Evolutionary conservation across 2,329 filamentous ascomycete genomes (phyloP).

Genomic region (Xylariaceae sp.): DNA sequence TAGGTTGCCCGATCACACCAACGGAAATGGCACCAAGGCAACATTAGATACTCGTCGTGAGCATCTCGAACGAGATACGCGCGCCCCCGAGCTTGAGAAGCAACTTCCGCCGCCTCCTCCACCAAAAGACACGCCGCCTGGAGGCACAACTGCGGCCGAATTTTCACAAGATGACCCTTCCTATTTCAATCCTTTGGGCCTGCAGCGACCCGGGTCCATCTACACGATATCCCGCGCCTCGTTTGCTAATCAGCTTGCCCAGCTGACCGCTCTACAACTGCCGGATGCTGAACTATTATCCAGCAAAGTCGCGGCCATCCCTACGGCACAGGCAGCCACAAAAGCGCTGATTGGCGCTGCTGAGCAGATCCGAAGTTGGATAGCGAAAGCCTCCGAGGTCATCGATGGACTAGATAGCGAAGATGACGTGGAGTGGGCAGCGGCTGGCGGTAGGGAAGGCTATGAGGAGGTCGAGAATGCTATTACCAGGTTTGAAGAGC

Average conservation of each 20-base stretch:
- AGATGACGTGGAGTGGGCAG: conserved; percentile 97
- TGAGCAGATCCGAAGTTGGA: conserved; percentile 93
- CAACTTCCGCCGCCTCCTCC: conserved; percentile 51
- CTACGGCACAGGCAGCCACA: conserved; percentile 82
- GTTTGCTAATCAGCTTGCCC: conserved; percentile 90
- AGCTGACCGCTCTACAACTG: conserved; percentile 87
- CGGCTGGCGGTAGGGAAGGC: conserved; percentile 81
- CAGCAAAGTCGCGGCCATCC: conserved; percentile 81
- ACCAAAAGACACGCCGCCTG: conserved; percentile 60
- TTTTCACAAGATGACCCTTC: conserved; percentile 59
- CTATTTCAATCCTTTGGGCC: conserved; percentile 71
- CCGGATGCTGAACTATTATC: conserved; percentile 85
- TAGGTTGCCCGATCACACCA: conserved; percentile 71
- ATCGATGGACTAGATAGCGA: conserved; percentile 89
- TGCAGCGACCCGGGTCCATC: conserved; percentile 80
- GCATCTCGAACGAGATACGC: conserved; percentile 59
- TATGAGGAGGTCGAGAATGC: conserved; percentile 75
- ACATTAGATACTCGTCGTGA: conserved; percentile 63
- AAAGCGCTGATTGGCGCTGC: conserved; percentile 84
- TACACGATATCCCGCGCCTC: conserved; percentile 92
- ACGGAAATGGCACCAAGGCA: conserved; percentile 70
- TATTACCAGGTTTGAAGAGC: conserved; percentile 81
- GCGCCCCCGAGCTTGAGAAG: conserved; percentile 44
- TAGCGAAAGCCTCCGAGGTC: conserved; percentile 88
- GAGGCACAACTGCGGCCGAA: conserved; percentile 45